These are phyloP conservation scores for Durio zibethinus DNA, from an alignment of 345 rosid species.

Conservation along the genomic window DNA sequence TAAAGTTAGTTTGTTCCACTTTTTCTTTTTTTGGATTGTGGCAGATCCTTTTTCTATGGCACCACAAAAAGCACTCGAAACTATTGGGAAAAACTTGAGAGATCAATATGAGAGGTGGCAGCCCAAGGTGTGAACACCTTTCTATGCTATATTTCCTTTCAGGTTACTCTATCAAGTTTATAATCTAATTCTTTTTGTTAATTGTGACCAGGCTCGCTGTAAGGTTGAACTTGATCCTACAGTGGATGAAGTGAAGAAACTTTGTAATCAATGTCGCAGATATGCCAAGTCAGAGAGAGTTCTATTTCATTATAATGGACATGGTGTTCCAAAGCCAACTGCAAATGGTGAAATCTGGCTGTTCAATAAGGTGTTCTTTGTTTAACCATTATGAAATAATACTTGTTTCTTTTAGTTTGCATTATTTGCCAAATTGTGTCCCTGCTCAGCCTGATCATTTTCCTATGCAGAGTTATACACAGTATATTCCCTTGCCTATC, in stretches of 20 bases:
- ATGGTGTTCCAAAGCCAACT: conserved; percentile 99
- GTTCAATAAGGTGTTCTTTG: conserved; percentile 73
- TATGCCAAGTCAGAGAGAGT: conserved; percentile 94
- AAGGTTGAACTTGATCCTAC: conserved; percentile 94
- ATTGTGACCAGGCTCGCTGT: conserved; percentile 68
- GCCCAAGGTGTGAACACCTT: conserved; percentile 63
- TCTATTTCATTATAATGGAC: conserved; percentile 97
- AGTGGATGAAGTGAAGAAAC: conserved; percentile 88
- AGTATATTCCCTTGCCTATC: conserved; percentile 91
- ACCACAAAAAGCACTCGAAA: conserved; percentile 89
- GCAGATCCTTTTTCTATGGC: conserved; percentile 99
- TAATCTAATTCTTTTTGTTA: conserved; percentile 17
- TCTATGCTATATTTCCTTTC: background rate
- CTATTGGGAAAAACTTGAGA: conserved; percentile 80
- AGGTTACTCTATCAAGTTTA: conserved; percentile 15
- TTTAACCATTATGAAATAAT: background rate
- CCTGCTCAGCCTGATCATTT: conserved; percentile 17
- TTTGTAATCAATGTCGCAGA: conserved; percentile 83
- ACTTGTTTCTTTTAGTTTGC: background rate
- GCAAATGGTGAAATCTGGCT: conserved; percentile 98
- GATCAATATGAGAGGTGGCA: conserved; percentile 99
- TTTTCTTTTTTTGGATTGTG: conserved; percentile 8
- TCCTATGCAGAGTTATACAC: conserved; percentile 77
- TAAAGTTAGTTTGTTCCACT: background rate
- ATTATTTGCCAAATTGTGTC: conserved; percentile 9